These are phyloP conservation scores for Pyrus hybrid DNA, from an alignment of 331 rosid genomes.

Conservation along the genomic window DNA sequence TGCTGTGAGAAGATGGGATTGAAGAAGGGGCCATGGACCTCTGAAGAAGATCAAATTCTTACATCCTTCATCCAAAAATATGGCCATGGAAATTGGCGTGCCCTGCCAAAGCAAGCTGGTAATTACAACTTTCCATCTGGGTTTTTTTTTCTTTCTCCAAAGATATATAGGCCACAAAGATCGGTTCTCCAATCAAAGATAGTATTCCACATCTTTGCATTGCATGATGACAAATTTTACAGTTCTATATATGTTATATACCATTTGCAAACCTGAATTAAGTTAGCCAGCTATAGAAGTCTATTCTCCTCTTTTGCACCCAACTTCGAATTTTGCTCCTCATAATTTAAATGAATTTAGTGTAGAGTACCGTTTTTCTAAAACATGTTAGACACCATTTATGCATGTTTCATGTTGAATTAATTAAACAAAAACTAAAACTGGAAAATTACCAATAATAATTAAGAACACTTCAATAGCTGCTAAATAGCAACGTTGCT, in stretches of 20 bases:
- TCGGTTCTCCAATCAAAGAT: neutral
- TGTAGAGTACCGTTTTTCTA: too few relatives aligned
- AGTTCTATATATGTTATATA: neutral
- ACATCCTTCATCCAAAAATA: slow-evolving; percentile 41
- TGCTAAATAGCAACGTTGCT: too few relatives aligned
- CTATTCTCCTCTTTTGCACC: too few relatives aligned
- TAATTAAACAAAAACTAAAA: too few relatives aligned
- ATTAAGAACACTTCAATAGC: too few relatives aligned
- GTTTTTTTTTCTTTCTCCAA: neutral
- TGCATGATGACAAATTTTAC: neutral
- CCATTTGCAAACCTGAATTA: too few relatives aligned
- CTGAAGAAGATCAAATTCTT: slow-evolving; percentile 74
- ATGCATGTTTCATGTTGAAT: too few relatives aligned
- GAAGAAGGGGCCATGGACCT: slow-evolving; percentile 88
- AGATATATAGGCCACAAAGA: neutral
- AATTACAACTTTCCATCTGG: neutral
- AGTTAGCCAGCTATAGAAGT: too few relatives aligned
- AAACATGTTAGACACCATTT: too few relatives aligned
- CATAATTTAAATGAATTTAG: too few relatives aligned
- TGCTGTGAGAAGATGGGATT: slow-evolving; percentile 93
- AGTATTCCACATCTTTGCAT: neutral
- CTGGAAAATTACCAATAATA: too few relatives aligned
- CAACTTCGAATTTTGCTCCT: too few relatives aligned
- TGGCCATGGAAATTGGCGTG: slow-evolving; percentile 95
- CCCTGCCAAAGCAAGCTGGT: slow-evolving; percentile 94